Evolutionary conservation across 495 filamentous ascomycete genomes (phyloP).

Genomic region (Talaromyces wortmannii): DNA sequence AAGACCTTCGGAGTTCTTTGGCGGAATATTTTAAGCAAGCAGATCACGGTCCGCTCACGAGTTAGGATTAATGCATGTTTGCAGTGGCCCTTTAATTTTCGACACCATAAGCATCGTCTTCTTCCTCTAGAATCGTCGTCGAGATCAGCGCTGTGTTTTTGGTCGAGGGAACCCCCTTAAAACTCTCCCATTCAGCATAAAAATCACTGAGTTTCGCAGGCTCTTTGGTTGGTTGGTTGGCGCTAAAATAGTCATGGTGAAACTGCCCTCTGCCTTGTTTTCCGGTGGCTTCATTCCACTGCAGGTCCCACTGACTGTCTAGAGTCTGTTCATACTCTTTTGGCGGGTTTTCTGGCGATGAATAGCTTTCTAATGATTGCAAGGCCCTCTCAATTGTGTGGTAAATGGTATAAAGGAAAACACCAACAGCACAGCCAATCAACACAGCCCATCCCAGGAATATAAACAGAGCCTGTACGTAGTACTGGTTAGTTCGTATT

Average conservation of each 20-base stretch:
- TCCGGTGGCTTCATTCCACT: constrained; percentile 2
- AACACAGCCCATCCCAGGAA: constrained; percentile 55
- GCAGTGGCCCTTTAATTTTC: not conserved
- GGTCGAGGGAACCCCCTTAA: constrained; percentile 14
- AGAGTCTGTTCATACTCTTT: too few relatives aligned
- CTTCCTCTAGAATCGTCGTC: constrained; percentile 63
- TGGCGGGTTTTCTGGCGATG: too few relatives aligned
- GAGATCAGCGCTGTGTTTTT: constrained; percentile 34
- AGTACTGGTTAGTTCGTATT: constrained; percentile 5
- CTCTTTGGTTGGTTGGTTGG: constrained; percentile 12
- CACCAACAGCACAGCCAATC: constrained; percentile 47
- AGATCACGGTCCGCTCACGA: not conserved
- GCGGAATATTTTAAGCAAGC: not conserved
- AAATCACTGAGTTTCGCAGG: constrained; percentile 10
- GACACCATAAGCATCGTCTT: constrained; percentile 33
- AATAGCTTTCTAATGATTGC: not conserved
- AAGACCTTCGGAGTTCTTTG: not conserved
- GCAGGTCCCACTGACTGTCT: not conserved
- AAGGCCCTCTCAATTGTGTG: constrained; percentile 7
- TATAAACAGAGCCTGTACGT: constrained; percentile 52
- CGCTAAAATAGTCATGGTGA: constrained; percentile 9
- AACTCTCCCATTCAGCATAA: constrained; percentile 29
- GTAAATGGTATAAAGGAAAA: constrained; percentile 34
- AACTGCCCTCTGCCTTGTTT: not conserved
- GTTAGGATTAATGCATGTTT: not conserved